phyloP scores from a whole-genome alignment of 2,329 filamentous ascomycete species.

The Amesomyces nigricolor region DNA sequence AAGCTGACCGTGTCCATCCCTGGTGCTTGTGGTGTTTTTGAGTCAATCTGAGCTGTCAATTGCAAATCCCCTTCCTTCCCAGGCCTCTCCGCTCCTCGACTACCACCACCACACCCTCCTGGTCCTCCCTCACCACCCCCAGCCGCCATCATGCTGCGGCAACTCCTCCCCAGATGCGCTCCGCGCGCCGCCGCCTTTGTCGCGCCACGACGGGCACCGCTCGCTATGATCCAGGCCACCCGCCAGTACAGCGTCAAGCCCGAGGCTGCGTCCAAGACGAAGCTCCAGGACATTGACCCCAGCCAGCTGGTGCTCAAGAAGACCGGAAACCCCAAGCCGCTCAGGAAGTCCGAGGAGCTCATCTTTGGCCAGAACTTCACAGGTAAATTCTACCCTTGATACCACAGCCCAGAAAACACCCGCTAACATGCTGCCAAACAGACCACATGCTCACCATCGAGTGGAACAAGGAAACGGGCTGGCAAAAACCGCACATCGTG shows the following conservation, averaged over 20 bases:
- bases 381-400: constrained; percentile 45
- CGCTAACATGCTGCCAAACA: constrained; percentile 33
- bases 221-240: constrained; percentile 32
- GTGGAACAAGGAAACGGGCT: constrained; percentile 72
- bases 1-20: no score
- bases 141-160: constrained; percentile 37
- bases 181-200: constrained; percentile 29
- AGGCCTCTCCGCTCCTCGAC: not conserved
- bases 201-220: constrained; percentile 30
- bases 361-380: constrained; percentile 90
- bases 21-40: no score
- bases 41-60: no score
- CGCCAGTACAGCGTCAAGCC: constrained; percentile 51
- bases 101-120: not conserved
- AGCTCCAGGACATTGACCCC: constrained; percentile 67
- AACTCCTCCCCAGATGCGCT: constrained; percentile 28
- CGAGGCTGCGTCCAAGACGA: constrained; percentile 43
- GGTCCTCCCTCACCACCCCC: not conserved
- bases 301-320: constrained; percentile 68
- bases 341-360: constrained; percentile 71
- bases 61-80: not conserved
- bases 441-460: constrained; percentile 97
- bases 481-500: constrained; percentile 60
- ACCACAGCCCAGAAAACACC: not conserved
- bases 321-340: constrained; percentile 67